Evolutionary conservation across 495 filamentous ascomycete species (phyloP).

Genomic region (Bryoglossum gracile): DNA sequence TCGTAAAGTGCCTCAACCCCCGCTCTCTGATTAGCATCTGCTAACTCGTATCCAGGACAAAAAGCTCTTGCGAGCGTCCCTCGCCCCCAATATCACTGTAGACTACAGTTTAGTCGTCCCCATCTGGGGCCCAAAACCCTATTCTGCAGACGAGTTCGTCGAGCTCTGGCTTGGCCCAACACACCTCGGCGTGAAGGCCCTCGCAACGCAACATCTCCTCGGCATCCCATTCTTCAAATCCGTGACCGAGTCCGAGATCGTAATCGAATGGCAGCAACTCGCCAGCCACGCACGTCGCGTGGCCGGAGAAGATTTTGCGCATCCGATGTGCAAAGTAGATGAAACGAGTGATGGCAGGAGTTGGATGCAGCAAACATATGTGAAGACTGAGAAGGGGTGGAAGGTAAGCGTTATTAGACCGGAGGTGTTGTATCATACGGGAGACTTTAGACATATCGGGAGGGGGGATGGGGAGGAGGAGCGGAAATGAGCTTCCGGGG

Average conservation of each 20-base stretch:
- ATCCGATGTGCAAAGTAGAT: conserved; percentile 58
- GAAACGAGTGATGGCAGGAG: conserved; percentile 55
- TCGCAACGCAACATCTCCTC: conserved; percentile 28
- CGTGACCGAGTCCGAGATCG: conserved; percentile 24
- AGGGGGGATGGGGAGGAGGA: conserved; percentile 5
- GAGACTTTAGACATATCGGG: conserved; percentile 21
- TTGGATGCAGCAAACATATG: conserved; percentile 39
- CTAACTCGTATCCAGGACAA: conserved; percentile 12
- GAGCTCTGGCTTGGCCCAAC: conserved; percentile 21
- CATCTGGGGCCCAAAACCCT: conserved; percentile 17
- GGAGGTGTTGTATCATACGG: conserved; percentile 22
- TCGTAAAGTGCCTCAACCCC: conserved; percentile 24
- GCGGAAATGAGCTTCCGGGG: not conserved
- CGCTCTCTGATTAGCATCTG: not conserved
- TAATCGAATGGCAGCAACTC: conserved; percentile 27
- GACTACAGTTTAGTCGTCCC: conserved; percentile 23
- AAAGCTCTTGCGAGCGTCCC: conserved; percentile 13
- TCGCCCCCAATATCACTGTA: conserved; percentile 23
- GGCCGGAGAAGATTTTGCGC: conserved; percentile 14
- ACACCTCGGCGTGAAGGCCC: conserved; percentile 23
- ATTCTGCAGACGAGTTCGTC: conserved; percentile 19
- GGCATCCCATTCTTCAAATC: conserved; percentile 25
- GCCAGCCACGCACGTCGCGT: conserved; percentile 23
- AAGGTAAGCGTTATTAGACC: conserved; percentile 24
- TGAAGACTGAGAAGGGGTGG: conserved; percentile 27